Conservation (phyloP, 805 yeast genomes). For the Kodamaea neixiangensis region DNA sequence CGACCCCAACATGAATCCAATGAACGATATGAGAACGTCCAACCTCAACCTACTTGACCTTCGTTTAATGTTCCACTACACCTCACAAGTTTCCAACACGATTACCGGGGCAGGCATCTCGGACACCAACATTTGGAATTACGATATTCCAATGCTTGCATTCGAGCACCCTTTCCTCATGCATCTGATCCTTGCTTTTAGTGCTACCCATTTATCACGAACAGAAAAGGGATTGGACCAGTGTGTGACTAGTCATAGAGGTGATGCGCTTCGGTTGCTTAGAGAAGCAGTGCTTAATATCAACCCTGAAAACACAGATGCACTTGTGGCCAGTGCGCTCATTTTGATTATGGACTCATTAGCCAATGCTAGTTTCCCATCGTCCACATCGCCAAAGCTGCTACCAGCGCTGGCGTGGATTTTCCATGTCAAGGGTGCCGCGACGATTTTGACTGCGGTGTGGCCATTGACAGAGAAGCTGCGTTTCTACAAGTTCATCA, state of each 20-base stretch:
- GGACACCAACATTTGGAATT: conserved; percentile 82
- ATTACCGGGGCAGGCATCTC: conserved; percentile 90
- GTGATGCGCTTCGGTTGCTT: conserved; percentile 78
- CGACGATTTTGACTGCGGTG: conserved; percentile 93
- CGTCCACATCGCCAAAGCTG: conserved; percentile 49
- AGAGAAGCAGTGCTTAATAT: conserved; percentile 86
- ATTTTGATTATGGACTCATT: conserved; percentile 89
- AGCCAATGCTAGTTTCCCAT: conserved; percentile 80
- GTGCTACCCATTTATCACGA: conserved; percentile 87
- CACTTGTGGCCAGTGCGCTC: conserved; percentile 88
- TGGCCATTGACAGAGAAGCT: conserved; percentile 70
- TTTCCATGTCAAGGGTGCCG: conserved; percentile 95
- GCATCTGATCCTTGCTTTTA: conserved; percentile 89
- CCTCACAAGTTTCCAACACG: conserved; percentile 80
- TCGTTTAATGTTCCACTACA: conserved; percentile 83
- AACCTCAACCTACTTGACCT: conserved; percentile 72
- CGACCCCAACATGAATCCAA: conserved; percentile 22
- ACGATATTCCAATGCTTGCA: conserved; percentile 85
- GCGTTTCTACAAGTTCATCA: conserved; percentile 47
- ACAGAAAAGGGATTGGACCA: conserved; percentile 75
- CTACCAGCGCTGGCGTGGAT: conserved; percentile 95
- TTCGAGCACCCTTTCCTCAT: conserved; percentile 85
- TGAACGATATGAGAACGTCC: conserved; percentile 4
- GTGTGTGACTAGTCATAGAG: conserved; percentile 81
- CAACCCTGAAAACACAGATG: conserved; percentile 84